phyloP scores from a whole-genome alignment of 2,329 filamentous ascomycete species.

The Chaetomiaceae sp. region DNA sequence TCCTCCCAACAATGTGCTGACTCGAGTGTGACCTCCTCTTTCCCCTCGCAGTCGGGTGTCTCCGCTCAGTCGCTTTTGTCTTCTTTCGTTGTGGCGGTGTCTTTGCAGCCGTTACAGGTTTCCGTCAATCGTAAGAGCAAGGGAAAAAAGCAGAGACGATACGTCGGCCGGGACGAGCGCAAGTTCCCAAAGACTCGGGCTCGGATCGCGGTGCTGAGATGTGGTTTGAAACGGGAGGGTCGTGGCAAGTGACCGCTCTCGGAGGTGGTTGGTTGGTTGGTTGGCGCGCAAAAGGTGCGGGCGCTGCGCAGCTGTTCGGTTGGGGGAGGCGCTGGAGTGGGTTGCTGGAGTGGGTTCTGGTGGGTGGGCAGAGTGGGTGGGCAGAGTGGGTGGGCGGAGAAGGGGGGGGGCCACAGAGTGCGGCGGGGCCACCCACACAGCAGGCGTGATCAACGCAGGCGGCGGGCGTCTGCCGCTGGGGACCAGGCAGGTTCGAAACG shows the following conservation, averaged over 20 bases:
- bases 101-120: conserved; percentile 3
- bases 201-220: conserved; percentile 18
- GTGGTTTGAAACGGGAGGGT: conserved; percentile 26
- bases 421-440: conserved; percentile 6
- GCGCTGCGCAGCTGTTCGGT: conserved; percentile 14
- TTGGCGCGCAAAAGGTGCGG: conserved; percentile 22
- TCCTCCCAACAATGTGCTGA: neutral
- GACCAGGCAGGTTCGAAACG: conserved; percentile 1
- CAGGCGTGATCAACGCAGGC: conserved; percentile 1
- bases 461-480: conserved; percentile 2
- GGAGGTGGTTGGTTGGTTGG: conserved; percentile 29
- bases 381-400: neutral
- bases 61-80: conserved; percentile 1
- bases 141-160: neutral
- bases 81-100: neutral
- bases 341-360: conserved; percentile 9
- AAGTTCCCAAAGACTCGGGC: conserved; percentile 10
- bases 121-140: conserved; percentile 3
- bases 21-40: neutral
- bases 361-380: too few species aligned
- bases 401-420: conserved; percentile 12
- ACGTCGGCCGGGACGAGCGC: conserved; percentile 2
- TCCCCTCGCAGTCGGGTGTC: conserved; percentile 7
- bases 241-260: conserved; percentile 27
- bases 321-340: conserved; percentile 18